Percentiles rank a stretch among this genome's conserved stretches.
Evolutionary conservation across 169 alveolate species (phyloP).

Genomic region (Nephromyces sp.): DNA sequence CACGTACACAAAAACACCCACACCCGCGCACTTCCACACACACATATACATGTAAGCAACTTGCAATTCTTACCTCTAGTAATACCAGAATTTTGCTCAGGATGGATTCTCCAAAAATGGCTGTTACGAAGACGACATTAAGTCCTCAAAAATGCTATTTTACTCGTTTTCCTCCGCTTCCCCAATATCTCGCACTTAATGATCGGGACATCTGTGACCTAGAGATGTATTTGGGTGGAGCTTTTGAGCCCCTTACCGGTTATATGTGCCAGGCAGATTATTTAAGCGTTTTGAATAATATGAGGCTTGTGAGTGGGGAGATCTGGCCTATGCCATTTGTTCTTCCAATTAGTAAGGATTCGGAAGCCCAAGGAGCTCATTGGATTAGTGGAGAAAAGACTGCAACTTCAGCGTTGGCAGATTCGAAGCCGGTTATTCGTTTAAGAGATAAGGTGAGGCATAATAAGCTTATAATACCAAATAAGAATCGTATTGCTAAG

Average conservation of each 20-base stretch:
- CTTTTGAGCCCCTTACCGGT: slow-evolving; percentile 40
- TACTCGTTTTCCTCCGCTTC: no score
- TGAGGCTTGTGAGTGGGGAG: slow-evolving; percentile 33
- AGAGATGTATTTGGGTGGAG: slow-evolving; percentile 39
- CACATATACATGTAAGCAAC: no score
- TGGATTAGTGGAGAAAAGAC: neutral
- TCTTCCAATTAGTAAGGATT: slow-evolving; percentile 26
- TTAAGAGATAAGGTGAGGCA: slow-evolving; percentile 14
- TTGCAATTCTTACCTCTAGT: no score
- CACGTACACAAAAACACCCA: no score
- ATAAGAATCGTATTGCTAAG: neutral
- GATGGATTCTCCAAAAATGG: no score
- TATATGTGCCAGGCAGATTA: slow-evolving; percentile 23
- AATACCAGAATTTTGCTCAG: no score
- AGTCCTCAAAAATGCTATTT: no score
- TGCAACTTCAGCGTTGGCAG: slow-evolving; percentile 4
- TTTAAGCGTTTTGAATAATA: slow-evolving; percentile 22
- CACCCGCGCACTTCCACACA: no score
- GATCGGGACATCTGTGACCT: slow-evolving; percentile 41
- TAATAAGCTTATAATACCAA: neutral
- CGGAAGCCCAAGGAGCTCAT: neutral
- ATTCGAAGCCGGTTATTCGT: neutral
- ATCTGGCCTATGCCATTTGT: slow-evolving; percentile 41
- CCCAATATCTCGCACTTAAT: slow-evolving; percentile 23
- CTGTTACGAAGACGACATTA: no score